Evolutionary conservation across 2,329 filamentous ascomycete genomes (phyloP).

Genomic region (Hypoxylon sp.): DNA sequence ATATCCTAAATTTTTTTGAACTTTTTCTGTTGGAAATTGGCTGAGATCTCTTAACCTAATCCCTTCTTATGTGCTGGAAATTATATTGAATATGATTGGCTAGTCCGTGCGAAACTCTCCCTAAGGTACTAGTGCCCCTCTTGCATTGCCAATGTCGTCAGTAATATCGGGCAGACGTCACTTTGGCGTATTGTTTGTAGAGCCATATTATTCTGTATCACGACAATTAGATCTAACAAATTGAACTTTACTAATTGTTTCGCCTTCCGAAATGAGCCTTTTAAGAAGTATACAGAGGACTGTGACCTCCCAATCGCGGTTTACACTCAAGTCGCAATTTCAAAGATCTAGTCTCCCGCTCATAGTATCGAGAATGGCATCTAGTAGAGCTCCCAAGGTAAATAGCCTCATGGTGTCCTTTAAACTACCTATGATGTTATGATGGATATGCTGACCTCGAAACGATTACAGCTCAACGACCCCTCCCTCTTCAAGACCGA

Average conservation of each 20-base stretch:
- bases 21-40: too few species aligned
- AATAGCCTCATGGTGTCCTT: not conserved
- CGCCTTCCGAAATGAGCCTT: slow-evolving; percentile 45
- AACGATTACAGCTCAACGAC: slow-evolving; percentile 73
- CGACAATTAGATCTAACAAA: slow-evolving; percentile 19
- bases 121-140: slow-evolving; percentile 27
- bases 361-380: slow-evolving; percentile 46
- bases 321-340: slow-evolving; percentile 47
- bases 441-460: slow-evolving; percentile 12
- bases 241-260: slow-evolving; percentile 11
- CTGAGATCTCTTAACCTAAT: too few species aligned
- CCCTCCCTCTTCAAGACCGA: slow-evolving; percentile 86
- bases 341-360: slow-evolving; percentile 49
- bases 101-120: too few species aligned
- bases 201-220: slow-evolving; percentile 20
- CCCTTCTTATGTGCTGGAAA: too few species aligned
- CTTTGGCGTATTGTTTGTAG: slow-evolving; percentile 20
- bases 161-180: slow-evolving; percentile 36
- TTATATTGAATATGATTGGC: too few species aligned
- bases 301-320: slow-evolving; percentile 39
- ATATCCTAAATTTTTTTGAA: too few species aligned
- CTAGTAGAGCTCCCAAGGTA: slow-evolving; percentile 49
- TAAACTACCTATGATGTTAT: not conserved
- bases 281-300: slow-evolving; percentile 45
- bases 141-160: slow-evolving; percentile 38